phyloP scores from a whole-genome alignment of 352 stramenopile species.

The Pythium folliculosum region DNA sequence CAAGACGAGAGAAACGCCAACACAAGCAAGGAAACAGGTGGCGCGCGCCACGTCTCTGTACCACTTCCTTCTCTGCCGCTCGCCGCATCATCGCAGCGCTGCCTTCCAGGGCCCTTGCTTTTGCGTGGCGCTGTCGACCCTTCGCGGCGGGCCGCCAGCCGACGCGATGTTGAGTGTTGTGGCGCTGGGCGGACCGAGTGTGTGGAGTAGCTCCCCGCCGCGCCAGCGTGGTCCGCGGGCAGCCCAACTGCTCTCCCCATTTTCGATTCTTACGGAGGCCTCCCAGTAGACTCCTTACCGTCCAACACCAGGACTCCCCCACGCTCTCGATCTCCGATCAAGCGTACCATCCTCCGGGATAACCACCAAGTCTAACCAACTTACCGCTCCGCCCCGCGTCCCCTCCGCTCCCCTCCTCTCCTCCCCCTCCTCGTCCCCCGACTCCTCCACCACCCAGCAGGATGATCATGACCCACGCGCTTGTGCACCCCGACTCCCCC shows the following conservation, averaged over 20 bases:
- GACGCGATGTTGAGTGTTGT: constrained; percentile 4
- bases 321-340: constrained; percentile 23
- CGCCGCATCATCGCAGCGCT: constrained; percentile 16
- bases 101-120: constrained; percentile 15
- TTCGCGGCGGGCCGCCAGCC: not conserved
- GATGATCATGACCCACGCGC: constrained; percentile 26
- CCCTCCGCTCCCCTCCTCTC: constrained; percentile 5
- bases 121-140: constrained; percentile 19
- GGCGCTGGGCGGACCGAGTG: not conserved
- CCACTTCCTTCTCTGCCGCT: constrained; percentile 22
- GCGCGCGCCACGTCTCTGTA: constrained; percentile 8
- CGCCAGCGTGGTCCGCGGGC: not conserved
- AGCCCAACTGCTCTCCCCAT: constrained; percentile 12
- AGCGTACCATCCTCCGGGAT: constrained; percentile 30
- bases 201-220: not conserved
- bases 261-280: constrained; percentile 33
- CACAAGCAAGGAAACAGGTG: constrained; percentile 16
- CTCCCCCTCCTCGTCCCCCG: constrained; percentile 2
- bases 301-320: constrained; percentile 24
- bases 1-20: not conserved
- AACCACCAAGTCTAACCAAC: constrained; percentile 22
- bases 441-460: constrained; percentile 10
- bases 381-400: not conserved
- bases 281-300: constrained; percentile 34
- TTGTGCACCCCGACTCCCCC: constrained; percentile 52